Evolutionary conservation across 2,329 filamentous ascomycete species (phyloP).

Genomic region (Verticillium alfalfae): DNA sequence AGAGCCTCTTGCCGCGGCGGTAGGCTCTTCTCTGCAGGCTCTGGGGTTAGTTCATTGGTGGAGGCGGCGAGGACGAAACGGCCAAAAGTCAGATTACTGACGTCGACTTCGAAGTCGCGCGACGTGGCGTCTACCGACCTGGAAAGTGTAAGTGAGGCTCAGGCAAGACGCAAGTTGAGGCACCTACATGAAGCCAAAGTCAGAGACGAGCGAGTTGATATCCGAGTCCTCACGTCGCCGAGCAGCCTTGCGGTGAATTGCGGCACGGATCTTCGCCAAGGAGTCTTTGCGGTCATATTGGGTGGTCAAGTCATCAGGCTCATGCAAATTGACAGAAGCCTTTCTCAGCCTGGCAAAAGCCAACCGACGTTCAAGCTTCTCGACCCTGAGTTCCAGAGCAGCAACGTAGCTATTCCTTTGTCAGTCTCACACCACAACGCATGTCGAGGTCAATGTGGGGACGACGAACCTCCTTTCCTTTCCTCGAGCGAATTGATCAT

Average conservation of each 20-base stretch:
- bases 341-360: slow-evolving; percentile 66
- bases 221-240: slow-evolving; percentile 70
- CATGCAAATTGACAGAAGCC: slow-evolving; percentile 61
- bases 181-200: slow-evolving; percentile 82
- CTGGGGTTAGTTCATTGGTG: slow-evolving; percentile 65
- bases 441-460: not conserved
- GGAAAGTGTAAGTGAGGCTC: slow-evolving; percentile 12
- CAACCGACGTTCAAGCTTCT: slow-evolving; percentile 78
- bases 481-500: slow-evolving; percentile 90
- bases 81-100: slow-evolving; percentile 87
- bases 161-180: not conserved
- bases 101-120: slow-evolving; percentile 85
- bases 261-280: slow-evolving; percentile 54
- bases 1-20: slow-evolving; percentile 66
- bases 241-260: slow-evolving; percentile 61
- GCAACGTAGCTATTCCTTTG: slow-evolving; percentile 68
- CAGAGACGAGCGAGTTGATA: slow-evolving; percentile 86
- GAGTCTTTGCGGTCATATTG: slow-evolving; percentile 58
- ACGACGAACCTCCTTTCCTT: slow-evolving; percentile 75
- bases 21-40: slow-evolving; percentile 53
- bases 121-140: slow-evolving; percentile 93
- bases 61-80: slow-evolving; percentile 81
- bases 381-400: slow-evolving; percentile 84
- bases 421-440: not conserved
- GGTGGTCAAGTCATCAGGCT: slow-evolving; percentile 42